phyloP scores from a whole-genome alignment of 1,284 basidiomycete genomes.

The Baeospora myosura region DNA sequence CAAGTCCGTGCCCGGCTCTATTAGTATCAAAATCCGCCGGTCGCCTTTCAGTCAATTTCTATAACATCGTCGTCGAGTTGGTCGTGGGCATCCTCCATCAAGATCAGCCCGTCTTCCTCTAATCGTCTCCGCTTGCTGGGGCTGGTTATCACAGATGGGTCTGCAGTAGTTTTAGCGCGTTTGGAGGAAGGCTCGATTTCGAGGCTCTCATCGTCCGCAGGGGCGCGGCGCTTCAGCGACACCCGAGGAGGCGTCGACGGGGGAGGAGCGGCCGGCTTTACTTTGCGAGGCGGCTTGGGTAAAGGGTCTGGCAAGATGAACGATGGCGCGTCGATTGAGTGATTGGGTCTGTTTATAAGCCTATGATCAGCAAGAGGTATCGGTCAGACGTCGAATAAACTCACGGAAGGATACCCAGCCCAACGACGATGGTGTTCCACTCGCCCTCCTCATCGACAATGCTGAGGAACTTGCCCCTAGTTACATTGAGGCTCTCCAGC shows the following conservation, averaged over 20 bases:
- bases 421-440: conserved; percentile 67
- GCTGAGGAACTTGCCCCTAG: conserved; percentile 74
- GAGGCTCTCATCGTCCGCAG: conserved; percentile 40
- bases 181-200: conserved; percentile 51
- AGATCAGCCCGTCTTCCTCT: conserved; percentile 65
- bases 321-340: conserved; percentile 38
- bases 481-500: conserved; percentile 65
- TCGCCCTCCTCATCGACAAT: conserved; percentile 87
- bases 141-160: conserved; percentile 26
- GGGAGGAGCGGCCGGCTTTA: conserved; percentile 34
- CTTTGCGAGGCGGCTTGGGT: conserved; percentile 44
- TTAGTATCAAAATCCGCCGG: no score
- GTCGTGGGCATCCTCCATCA: conserved; percentile 56
- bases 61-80: conserved; percentile 45
- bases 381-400: conserved; percentile 24
- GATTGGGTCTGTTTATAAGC: conserved; percentile 36
- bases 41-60: conserved; percentile 39
- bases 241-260: conserved; percentile 34
- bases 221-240: conserved; percentile 50
- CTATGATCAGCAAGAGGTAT: conserved; percentile 4
- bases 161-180: conserved; percentile 28
- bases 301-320: conserved; percentile 58
- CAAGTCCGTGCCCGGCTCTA: no score
- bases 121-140: conserved; percentile 57
- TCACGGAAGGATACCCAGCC: conserved; percentile 63